Conservation (phyloP, 2,329 filamentous ascomycete species). For the Dendrostoma leiphaemia region DNA sequence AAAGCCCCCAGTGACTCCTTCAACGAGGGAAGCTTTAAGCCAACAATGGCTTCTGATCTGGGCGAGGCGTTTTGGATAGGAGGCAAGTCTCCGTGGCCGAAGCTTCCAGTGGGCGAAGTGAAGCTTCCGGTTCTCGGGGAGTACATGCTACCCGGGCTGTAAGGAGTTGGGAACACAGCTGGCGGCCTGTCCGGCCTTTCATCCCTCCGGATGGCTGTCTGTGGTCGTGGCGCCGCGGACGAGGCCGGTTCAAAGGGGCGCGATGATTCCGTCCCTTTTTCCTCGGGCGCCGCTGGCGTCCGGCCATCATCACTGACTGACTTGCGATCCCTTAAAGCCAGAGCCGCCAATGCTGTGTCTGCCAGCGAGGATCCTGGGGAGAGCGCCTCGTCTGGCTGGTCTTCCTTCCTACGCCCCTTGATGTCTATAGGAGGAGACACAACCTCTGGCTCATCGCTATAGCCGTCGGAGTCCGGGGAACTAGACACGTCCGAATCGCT, state of each 20-base stretch:
- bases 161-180: constrained; percentile 8
- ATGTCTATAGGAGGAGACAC: constrained; percentile 22
- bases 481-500: constrained; percentile 27
- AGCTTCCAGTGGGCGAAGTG: constrained; percentile 19
- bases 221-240: constrained; percentile 1
- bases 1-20: constrained; percentile 35
- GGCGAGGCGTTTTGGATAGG: constrained; percentile 38
- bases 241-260: constrained; percentile 1
- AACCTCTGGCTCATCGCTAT: constrained; percentile 3
- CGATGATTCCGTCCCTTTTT: constrained; percentile 11
- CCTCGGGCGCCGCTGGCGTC: constrained; percentile 21
- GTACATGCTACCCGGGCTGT: constrained; percentile 10
- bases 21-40: constrained; percentile 38
- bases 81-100: constrained; percentile 25
- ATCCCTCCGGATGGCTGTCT: constrained; percentile 9
- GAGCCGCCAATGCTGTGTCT: constrained; percentile 28
- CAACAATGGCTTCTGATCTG: constrained; percentile 34
- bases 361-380: constrained; percentile 28
- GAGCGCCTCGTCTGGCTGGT: background rate
- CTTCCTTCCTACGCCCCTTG: constrained; percentile 18
- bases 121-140: constrained; percentile 15
- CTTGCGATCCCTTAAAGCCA: constrained; percentile 18
- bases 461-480: constrained; percentile 11
- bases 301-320: constrained; percentile 21
- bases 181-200: constrained; percentile 16